Percentiles rank a stretch among this genome's conserved stretches.
phyloP scores from a whole-genome alignment of 306 rosid genomes.

The Acacia melanoxylon region DNA sequence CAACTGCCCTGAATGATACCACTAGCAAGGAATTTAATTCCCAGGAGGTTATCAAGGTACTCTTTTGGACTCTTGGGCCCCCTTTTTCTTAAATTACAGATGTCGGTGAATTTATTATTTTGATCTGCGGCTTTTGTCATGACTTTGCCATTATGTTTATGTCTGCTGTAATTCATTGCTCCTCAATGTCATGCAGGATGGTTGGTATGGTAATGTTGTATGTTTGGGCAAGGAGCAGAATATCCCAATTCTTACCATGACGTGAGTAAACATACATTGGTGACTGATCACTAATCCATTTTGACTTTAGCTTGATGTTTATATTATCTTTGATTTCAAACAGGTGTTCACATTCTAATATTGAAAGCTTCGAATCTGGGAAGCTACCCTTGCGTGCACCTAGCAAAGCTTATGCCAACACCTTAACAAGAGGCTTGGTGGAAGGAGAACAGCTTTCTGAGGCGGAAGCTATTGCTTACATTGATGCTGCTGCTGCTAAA shows the following conservation, averaged over 20 bases:
- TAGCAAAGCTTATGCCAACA: conserved; percentile 49
- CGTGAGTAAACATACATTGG: conserved; percentile 51
- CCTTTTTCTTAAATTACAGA: not conserved
- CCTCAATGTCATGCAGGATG: conserved; percentile 43
- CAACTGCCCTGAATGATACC: conserved; percentile 44
- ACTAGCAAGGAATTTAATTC: conserved; percentile 51
- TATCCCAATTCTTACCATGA: conserved; percentile 73
- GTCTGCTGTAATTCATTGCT: not conserved
- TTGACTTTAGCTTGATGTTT: conserved; percentile 1
- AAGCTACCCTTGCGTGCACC: conserved; percentile 63
- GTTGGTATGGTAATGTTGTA: conserved; percentile 72
- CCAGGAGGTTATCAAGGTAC: conserved; percentile 61
- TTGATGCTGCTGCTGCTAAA: conserved; percentile 50
- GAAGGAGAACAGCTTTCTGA: conserved; percentile 74
- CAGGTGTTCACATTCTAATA: conserved; percentile 52
- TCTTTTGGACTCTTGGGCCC: not conserved
- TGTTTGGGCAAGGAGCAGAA: conserved; percentile 69
- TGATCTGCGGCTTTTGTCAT: not conserved
- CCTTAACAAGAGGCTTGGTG: conserved; percentile 64
- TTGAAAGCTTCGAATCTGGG: conserved; percentile 47
- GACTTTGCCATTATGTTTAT: not conserved
- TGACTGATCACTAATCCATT: not conserved
- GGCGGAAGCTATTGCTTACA: conserved; percentile 64
- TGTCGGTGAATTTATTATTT: not conserved
- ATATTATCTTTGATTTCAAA: not conserved